Percentiles rank a stretch among this genome's conserved stretches.
Conservation (phyloP, 257 asterid species). For the Gynochthodes officinalis region DNA sequence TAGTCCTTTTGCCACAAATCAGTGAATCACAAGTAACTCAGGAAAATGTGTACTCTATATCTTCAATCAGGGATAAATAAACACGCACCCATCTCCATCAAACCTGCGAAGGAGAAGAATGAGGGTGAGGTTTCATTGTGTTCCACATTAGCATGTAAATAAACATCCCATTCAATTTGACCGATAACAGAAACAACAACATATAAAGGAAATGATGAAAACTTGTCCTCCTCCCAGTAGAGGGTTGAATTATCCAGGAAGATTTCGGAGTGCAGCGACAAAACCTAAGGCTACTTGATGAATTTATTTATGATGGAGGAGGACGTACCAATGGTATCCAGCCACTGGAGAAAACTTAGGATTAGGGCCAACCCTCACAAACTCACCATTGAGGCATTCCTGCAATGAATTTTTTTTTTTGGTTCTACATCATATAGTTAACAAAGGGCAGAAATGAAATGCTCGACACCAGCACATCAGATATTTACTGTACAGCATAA, state of each 20-base stretch:
- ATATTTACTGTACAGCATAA: not conserved
- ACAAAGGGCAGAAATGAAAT: not conserved
- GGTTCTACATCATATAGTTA: not conserved
- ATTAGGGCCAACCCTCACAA: slow-evolving; percentile 94
- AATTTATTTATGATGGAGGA: slow-evolving; percentile 11
- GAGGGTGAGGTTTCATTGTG: slow-evolving; percentile 16
- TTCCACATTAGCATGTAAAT: not conserved
- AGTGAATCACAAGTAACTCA: not conserved
- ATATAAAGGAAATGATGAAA: not conserved
- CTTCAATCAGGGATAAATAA: slow-evolving; percentile 5
- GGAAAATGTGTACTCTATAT: not conserved
- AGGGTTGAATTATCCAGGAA: not conserved
- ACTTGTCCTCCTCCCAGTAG: not conserved
- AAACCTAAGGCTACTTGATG: not conserved
- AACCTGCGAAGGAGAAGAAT: slow-evolving; percentile 63
- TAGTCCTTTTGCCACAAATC: not conserved
- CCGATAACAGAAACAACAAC: not conserved
- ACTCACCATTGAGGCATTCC: slow-evolving; percentile 97
- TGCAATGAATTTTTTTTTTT: slow-evolving; percentile 26
- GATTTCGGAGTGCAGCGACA: not conserved
- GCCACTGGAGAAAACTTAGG: slow-evolving; percentile 91
- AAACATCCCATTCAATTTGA: not conserved
- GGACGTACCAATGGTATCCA: slow-evolving; percentile 84
- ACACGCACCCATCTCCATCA: slow-evolving; percentile 96
- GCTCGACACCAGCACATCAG: too few species aligned